Conservation (phyloP, 192 early-diverging fungal genomes). For the Coemansia sp. region DNA sequence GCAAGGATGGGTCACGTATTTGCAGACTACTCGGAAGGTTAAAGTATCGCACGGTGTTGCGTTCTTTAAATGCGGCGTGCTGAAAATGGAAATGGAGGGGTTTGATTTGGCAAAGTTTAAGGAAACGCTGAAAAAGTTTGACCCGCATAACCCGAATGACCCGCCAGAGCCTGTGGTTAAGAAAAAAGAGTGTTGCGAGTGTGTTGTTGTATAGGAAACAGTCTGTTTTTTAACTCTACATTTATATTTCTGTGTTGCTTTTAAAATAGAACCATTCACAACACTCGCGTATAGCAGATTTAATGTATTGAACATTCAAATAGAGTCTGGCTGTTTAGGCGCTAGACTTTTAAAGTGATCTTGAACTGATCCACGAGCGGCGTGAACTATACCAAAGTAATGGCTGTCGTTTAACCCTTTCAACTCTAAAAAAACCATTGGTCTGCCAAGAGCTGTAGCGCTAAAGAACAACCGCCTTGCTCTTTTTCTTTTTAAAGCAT, state of each 20-base stretch:
- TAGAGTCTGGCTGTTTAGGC: too few species aligned
- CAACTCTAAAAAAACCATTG: too few species aligned
- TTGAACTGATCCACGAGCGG: too few species aligned
- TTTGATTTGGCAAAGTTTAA: slow-evolving; percentile 15
- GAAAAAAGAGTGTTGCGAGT: background rate
- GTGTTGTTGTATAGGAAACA: slow-evolving; percentile 11
- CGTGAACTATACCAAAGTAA: too few species aligned
- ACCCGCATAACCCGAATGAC: slow-evolving; percentile 2
- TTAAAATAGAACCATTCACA: too few species aligned
- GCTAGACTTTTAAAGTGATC: too few species aligned
- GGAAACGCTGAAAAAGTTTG: slow-evolving; percentile 9
- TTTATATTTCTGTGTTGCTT: too few species aligned
- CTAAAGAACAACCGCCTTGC: background rate
- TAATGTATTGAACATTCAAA: too few species aligned
- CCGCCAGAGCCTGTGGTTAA: background rate
- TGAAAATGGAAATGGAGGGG: slow-evolving; percentile 16
- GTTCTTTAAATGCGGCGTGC: slow-evolving; percentile 20
- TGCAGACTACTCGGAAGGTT: slow-evolving; percentile 8
- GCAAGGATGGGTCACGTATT: slow-evolving; percentile 7
- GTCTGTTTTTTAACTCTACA: too few species aligned
- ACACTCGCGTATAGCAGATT: too few species aligned
- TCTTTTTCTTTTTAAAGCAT: background rate
- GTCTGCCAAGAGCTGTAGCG: too few species aligned
- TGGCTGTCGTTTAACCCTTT: too few species aligned
- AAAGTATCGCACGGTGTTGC: slow-evolving; percentile 14